Percentiles rank a stretch among this genome's conserved stretches.
These are phyloP conservation scores for Aspergillus proliferans DNA, from an alignment of 2,329 filamentous ascomycete species.

Conservation along the genomic window DNA sequence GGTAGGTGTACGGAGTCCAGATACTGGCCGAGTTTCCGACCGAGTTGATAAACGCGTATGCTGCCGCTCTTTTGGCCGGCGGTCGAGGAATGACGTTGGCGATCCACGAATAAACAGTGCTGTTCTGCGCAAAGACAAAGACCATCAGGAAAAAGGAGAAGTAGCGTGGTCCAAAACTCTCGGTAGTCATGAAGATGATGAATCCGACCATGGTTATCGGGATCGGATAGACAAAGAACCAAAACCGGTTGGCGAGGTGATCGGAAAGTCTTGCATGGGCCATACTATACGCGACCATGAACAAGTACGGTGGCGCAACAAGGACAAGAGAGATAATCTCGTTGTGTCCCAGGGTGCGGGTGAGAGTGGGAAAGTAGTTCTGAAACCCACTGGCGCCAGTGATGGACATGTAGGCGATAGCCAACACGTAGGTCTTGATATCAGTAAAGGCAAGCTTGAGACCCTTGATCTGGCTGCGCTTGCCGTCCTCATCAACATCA, in stretches of 20 bases:
- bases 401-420: slow-evolving; percentile 44
- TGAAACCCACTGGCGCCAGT: slow-evolving; percentile 49
- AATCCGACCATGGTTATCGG: slow-evolving; percentile 47
- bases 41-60: slow-evolving; percentile 51
- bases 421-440: slow-evolving; percentile 43
- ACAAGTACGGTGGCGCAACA: slow-evolving; percentile 49
- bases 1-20: slow-evolving; percentile 48
- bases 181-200: slow-evolving; percentile 50
- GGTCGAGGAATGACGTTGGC: slow-evolving; percentile 47
- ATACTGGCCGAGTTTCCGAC: slow-evolving; percentile 50
- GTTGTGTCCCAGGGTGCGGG: slow-evolving; percentile 38
- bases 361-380: slow-evolving; percentile 53
- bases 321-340: slow-evolving; percentile 46
- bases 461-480: slow-evolving; percentile 44
- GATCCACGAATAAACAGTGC: slow-evolving; percentile 47
- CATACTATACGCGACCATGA: slow-evolving; percentile 47
- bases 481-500: slow-evolving; percentile 44
- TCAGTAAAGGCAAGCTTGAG: slow-evolving; percentile 48
- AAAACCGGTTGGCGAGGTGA: slow-evolving; percentile 42
- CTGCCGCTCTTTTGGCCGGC: slow-evolving; percentile 50
- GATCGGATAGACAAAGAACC: slow-evolving; percentile 50
- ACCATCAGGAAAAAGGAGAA: slow-evolving; percentile 52
- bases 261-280: slow-evolving; percentile 43
- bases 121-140: slow-evolving; percentile 52
- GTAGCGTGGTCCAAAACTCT: slow-evolving; percentile 49